Base-by-base conservation (phyloP, 306 rosid species). In the Cercis canadensis region DNA sequence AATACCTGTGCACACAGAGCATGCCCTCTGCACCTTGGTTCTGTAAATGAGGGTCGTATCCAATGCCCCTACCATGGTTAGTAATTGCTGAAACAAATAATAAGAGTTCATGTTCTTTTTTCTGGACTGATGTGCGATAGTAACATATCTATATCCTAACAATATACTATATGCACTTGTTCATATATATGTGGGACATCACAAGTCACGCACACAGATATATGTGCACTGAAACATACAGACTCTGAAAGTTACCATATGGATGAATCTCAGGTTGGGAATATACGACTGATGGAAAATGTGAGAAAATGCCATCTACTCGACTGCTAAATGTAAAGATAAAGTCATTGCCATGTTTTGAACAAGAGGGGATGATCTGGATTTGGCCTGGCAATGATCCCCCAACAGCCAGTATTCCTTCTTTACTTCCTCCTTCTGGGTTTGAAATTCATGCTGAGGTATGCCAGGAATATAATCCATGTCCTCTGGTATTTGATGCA, bases 1-100 rank as follows among this genome's bases (percentile, higher is more conserved):
- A 95, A 95, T 80, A 95, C 99, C 2, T 92, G 99, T 71, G 99
- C 99, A 13, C 99, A 95, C 68, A 80, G 99, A 79, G 97, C 99
- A 14, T 95, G 97, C 58, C 99, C 99, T 75, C 84, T 95, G 61
- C 87, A 95, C 56, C 97, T 95, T 32, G 99, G 99, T 68, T 86
- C 97, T 2, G 96, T 95, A 59, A 86, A 85, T 1, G 92, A 95
- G 78, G 99, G 99, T 47, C 96, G 96, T 52, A 85, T 95, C 69
- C 86, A 86, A 67, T 95, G 99, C 67, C 97, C 99, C 31, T 95
- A 95, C 78, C 99, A 91, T 46, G 96, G 97, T 91, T 70, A 84
- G 96, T 86, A 49, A 15, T 57, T 45, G 34, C 70, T 36, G 17
- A 4, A 34, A 45, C 19, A 65, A 70, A 63, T 19, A 61, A 54